Base-by-base conservation (phyloP, 1,139 yeast species). In the Protomyces lactucae-debilis region DNA sequence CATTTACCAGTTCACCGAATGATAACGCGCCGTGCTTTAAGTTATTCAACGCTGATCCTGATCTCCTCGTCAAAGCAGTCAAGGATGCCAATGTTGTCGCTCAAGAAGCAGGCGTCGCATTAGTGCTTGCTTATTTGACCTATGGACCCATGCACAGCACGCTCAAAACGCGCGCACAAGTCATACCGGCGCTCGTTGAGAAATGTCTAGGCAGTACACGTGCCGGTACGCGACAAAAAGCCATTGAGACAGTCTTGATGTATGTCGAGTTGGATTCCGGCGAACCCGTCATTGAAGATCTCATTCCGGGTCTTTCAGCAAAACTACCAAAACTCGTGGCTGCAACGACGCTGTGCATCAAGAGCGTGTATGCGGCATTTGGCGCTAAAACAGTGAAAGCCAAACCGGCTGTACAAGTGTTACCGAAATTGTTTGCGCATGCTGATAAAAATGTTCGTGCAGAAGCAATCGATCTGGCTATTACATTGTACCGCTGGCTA, bases 61-160 rank as follows among this genome's bases (percentile, higher is more conserved):
- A 83, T 14, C 64, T 79, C 12, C 76, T 85, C 70, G 85, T 82
- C 70, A 81, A 80, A 70, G 80, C 85, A 46, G 84, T 87, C 10
- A 79, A 83, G 6, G 99, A 93, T 73, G 75, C 87, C 52, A 93
- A 93, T 73, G 97, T 91, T 16, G 95, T 88, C 25, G 97, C 99
- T 0, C 96, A 91, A 70, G 98, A 93, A 72, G 77, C 87, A 0
- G 98, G 91, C 12, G 78, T 90, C 46, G 75, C 77, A 12, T 80
- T 88, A 4, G 74, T 88, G 32, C 75, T 76, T 14, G 80, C 82
- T n/a, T 82, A 83, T 70, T 77, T 88, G 64, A 82, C 83, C 70
- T 82, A 75, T 71, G 91, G 89, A 1, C 88, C 86, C 0, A 71
- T 81, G 6, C 71, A 69, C 60, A 77, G 68, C 80, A 75, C 65